Evolutionary conservation across 805 yeast species (phyloP), one percentile per base, ranked within the genome.

Genomic region (Metschnikowia similis): DNA sequence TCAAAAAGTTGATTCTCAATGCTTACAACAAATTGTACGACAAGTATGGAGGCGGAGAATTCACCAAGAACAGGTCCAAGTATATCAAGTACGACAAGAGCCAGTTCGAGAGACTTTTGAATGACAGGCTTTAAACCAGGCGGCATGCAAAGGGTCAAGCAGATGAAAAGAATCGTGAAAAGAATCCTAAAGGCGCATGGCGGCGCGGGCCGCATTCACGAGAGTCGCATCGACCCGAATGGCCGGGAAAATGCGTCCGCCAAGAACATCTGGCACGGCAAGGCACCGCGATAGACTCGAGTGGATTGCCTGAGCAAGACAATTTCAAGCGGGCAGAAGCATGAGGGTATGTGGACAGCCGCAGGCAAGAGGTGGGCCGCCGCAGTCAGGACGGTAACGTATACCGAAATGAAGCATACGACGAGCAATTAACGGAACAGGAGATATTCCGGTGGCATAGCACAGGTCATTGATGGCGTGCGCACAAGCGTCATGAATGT

Each of bases 11-110:
- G 56, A 84, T 94, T 46, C 76, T 83, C 51, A 96, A 96, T 11
- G 80, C 92, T 48, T 92, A 92, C 68, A 83, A 85, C 61, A 82
- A 94, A 60, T 86, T 92, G 63, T 85, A 88, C 66, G 89, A 87
- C 58, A 87, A 87, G 65, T 84, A 87, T 59, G 79, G 80, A 4
- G 70, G 69, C 29, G 82, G 84, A n/a, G 89, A 84, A 47, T 84
- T 84, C 58, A 76, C 90, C 21, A 88, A 88, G 65, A 82, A 86
- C 60, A 73, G 79, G 39, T 74, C 78, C 44, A 87, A 87, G 71
- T 85, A 87, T 59, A 79, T 87, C 63, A 85, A 83, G 67, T 85
- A 80, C 59, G 82, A 76, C 59, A 77, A 76, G 61, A 61, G 60
- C 58, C 77, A 75, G 58, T 66, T 74, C 61, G 70, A 75, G 55